A percentile compares a stretch with the other conserved stretches of the same genome.
Conservation (phyloP, 2,329 filamentous ascomycete species). For the Lachnellula willkommii region DNA sequence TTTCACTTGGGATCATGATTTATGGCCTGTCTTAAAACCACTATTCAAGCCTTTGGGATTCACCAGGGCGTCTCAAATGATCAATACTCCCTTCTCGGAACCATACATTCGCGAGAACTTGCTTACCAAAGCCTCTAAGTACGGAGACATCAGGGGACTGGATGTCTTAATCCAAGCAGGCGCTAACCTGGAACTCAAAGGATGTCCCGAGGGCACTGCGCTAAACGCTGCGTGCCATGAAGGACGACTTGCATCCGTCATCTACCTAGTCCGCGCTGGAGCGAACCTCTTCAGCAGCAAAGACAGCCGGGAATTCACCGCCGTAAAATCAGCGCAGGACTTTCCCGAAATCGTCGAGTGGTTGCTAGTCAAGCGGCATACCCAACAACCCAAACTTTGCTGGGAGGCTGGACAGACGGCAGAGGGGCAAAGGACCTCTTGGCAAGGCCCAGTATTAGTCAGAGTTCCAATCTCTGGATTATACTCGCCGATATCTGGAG, state of each 20-base stretch:
- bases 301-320: neutral
- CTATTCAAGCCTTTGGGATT: neutral
- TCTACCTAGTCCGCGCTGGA: neutral
- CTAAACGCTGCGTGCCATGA: neutral
- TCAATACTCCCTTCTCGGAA: neutral
- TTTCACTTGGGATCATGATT: neutral
- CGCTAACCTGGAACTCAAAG: neutral
- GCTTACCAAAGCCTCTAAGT: neutral
- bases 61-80: neutral
- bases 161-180: neutral
- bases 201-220: neutral
- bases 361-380: neutral
- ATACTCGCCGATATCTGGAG: neutral
- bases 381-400: neutral
- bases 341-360: neutral
- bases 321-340: neutral
- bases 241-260: neutral
- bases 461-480: neutral
- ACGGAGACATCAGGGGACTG: neutral
- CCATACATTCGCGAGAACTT: no score
- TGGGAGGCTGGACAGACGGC: neutral
- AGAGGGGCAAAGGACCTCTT: neutral
- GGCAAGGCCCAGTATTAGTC: neutral
- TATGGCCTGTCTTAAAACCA: neutral
- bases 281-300: neutral